Base-by-base conservation (phyloP, 805 yeast species). In the Myxozyma neglecta region DNA sequence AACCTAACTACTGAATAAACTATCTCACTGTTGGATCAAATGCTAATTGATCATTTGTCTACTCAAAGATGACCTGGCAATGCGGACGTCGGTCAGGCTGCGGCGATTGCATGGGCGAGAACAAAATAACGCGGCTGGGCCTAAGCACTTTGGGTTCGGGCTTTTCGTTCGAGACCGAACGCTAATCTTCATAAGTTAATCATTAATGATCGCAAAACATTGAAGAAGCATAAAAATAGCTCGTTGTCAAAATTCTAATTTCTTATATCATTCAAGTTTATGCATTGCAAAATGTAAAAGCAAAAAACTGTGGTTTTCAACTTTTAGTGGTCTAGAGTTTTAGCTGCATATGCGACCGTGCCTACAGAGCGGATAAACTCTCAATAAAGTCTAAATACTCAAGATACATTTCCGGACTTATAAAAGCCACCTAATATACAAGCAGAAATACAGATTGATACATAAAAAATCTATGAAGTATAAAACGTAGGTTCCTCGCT, bases 401-500 rank as follows among this genome's bases (percentile, higher is more conserved):
- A 42, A n/a, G 24, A 42, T 46, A 32, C 34, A 46, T 32, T 10
- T 3, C 35, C 35, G 13, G 34, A 13, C 36, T 16, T 14, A 42
- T 37, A 45, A 10, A 42, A 18, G 16, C 14, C 35, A 40, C 35
- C 44, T 18, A 44, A 29, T 35, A 44, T 40, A 49, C 36, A 29
- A 20, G 36, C 46, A 51, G 34, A 49, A 49, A 18, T 8, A 48
- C 13, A 40, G 24, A n/a, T 4, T 44, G 42, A 29, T 45, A 37
- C 47, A 45, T 20, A 54, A 4, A 56, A 14, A 1, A 14, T 34
- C 24, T 13, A 51, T n/a, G 47, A 50, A 6, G 59, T 44, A 24
- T 60, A 60, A 34, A 34, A 53, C 36, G 80, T 79, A 20, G 90
- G 89, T 63, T 87, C 96, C 13, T 86, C 89, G 7, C 84, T 80